These are phyloP conservation scores for Aspergillus niger DNA, from an alignment of 2,329 filamentous ascomycete genomes.

Conservation along the genomic window DNA sequence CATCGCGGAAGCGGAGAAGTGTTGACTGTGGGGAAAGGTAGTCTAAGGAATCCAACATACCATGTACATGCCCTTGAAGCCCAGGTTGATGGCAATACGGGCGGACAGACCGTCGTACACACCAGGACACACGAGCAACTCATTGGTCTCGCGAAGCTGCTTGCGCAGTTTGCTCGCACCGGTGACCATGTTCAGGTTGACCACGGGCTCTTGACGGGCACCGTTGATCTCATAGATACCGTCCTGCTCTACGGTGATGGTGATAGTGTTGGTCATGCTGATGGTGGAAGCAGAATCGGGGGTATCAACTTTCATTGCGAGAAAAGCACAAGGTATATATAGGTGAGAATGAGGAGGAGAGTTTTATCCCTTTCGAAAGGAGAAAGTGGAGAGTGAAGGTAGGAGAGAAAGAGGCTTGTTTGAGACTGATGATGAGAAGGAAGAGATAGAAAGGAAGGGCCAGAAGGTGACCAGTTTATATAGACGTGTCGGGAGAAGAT, in stretches of 20 bases:
- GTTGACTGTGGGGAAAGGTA: neutral
- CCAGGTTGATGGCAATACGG: constrained; percentile 62
- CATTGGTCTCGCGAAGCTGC: constrained; percentile 30
- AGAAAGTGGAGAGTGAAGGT: neutral
- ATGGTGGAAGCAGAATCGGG: constrained; percentile 10
- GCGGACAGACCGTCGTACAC: constrained; percentile 71
- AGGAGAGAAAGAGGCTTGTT: neutral
- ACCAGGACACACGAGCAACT: constrained; percentile 60
- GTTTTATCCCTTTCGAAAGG: too few relatives aligned
- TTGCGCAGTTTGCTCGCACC: constrained; percentile 34
- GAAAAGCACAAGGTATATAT: neutral
- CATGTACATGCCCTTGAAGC: constrained; percentile 69
- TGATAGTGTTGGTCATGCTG: constrained; percentile 33
- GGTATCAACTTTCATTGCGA: constrained; percentile 18
- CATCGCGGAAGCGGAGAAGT: too few relatives aligned
- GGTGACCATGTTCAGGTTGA: constrained; percentile 31
- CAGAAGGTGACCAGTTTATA: neutral
- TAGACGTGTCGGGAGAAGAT: constrained; percentile 2
- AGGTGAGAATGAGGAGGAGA: too few relatives aligned
- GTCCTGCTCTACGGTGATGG: constrained; percentile 37
- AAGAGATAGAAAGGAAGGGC: neutral
- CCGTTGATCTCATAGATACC: constrained; percentile 37
- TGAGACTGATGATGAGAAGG: neutral
- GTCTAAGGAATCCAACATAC: constrained; percentile 42
- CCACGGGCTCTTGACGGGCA: constrained; percentile 28